Conservation (phyloP, 805 yeast genomes). For the Starmerella bombicola region DNA sequence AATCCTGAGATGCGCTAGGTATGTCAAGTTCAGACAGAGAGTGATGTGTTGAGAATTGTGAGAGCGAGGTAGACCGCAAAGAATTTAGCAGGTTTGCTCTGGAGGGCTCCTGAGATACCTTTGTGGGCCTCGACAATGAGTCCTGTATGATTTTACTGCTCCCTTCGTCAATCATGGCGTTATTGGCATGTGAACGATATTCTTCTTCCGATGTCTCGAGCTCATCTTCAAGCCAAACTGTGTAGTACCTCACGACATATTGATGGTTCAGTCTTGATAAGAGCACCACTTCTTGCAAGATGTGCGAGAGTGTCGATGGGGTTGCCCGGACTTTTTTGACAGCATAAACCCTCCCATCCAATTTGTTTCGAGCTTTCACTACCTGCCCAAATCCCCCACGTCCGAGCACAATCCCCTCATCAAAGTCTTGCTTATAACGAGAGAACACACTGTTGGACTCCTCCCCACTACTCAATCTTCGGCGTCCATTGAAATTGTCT, state of each 20-base stretch:
- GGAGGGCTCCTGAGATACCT: neutral
- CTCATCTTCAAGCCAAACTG: conserved; percentile 92
- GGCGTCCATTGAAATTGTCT: neutral
- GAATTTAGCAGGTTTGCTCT: conserved; percentile 17
- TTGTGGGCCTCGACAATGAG: neutral
- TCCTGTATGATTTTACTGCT: neutral
- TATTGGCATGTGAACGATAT: conserved; percentile 9
- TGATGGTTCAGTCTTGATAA: conserved; percentile 88
- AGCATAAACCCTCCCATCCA: conserved; percentile 93
- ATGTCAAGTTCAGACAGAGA: conserved; percentile 15
- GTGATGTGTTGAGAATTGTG: conserved; percentile 15
- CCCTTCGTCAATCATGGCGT: neutral
- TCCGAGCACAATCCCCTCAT: conserved; percentile 82
- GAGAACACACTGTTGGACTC: conserved; percentile 35
- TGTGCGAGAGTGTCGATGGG: conserved; percentile 42
- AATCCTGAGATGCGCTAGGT: conserved; percentile 20
- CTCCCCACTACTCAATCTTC: conserved; percentile 15
- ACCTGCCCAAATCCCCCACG: conserved; percentile 97
- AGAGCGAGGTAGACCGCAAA: conserved; percentile 18
- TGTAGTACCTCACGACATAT: conserved; percentile 89
- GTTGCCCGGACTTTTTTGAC: conserved; percentile 75
- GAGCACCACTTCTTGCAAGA: conserved; percentile 81
- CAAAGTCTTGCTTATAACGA: conserved; percentile 84
- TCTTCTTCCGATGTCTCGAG: conserved; percentile 24
- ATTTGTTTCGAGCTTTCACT: conserved; percentile 84